Base-by-base conservation (phyloP, 176 grass and related monocot genomes). In the Cenchrus fungigraminus region DNA sequence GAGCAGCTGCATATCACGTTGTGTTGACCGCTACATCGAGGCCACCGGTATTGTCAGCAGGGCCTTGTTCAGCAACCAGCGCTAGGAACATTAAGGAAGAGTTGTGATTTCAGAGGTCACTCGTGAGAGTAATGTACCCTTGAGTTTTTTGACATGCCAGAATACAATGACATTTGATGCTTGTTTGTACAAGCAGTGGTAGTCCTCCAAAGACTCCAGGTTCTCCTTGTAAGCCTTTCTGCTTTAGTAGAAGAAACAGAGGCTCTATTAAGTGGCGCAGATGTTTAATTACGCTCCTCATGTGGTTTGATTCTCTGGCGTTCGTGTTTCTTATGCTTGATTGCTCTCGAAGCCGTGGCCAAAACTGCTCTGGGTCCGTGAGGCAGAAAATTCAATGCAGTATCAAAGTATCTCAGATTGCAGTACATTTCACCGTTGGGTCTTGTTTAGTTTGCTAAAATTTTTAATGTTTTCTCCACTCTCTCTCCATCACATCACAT, bases 1-100 rank as follows among this genome's bases (percentile, higher is more conserved):
- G 90, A 94, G 91, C 64, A 95, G 93, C 71, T 94, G 97, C 83
- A 88, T 95, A 83, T 92, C 87, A 8, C 93, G 91, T 34, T 94
- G 93, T 61, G 93, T 98, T 22, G 97, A 98, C 8, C 86, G 90
- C 19, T 95, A 95, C 79, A 91, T 98, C 6, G 97, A 98, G 86
- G 93, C 91, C 62, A 94, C 97, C 13, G 88, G 90, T 71, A 89
- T 94, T 22, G 80, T 92, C 25, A 77, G 93, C 65, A 83, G 88
- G 45, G 70, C 90, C 43, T 77, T 98, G 65, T 95, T 95, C 80
- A 98, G 86, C 53, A 49, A 75, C n/a, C 82, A 50, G 32, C 87
- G 89, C 68, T 95, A 73, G 79, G 67, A 61, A 22, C 29, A 13
- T 60, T 60, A 34, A 31, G 75, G 34, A 34, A 34, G 37, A 40